Base-by-base conservation (phyloP, 2,329 filamentous ascomycete genomes). In the Ophiostoma ips region DNA sequence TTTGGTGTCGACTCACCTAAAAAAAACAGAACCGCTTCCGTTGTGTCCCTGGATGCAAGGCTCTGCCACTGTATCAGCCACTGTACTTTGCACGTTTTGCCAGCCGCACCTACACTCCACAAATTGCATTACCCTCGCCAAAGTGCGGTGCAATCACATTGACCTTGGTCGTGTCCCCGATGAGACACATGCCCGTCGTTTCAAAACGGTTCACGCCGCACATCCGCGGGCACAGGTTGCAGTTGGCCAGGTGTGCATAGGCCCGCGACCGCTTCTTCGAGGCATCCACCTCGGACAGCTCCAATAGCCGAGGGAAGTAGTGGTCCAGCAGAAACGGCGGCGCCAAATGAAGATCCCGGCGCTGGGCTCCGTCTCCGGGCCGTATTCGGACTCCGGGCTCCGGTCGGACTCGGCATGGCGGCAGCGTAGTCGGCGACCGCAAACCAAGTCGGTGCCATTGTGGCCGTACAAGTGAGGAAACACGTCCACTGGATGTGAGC, bases 121-220 rank as follows among this genome's bases (percentile, higher is more conserved):
- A n/a, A 37, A 19, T 8, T 18, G 21, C 6, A 43, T 56, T 55
- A 75, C 73, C 78, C 70, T 90, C 85, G 40, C 85, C 86, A 62
- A 89, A 89, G 64, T 92, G 87, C 47, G 86, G 87, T 52, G 85
- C 86, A 56, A 94, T 87, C 8, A 85, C 84, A 61, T 87, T 88
- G 57, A 92, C 84, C 59, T 87, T 87, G 50, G 79, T 84, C 44
- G 75, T 81, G 52, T 82, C 74, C 13, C 85, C 85, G 57, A 92
- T 83, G 52, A 92, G 69, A 61, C 86, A 94, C 60, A 84, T 74
- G 13, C 86, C 87, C 1, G 83, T 86, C 56, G 73, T 82, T 64
- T 89, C 78, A 59, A 80, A 87, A n/a, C 86, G 78, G 62, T 94
- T 88, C 33, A 90, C 83, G 49, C 81, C 79, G 63, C 87, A 92